Base-by-base conservation (phyloP, 2,329 filamentous ascomycete genomes). In the Dactylonectria estremocensis region DNA sequence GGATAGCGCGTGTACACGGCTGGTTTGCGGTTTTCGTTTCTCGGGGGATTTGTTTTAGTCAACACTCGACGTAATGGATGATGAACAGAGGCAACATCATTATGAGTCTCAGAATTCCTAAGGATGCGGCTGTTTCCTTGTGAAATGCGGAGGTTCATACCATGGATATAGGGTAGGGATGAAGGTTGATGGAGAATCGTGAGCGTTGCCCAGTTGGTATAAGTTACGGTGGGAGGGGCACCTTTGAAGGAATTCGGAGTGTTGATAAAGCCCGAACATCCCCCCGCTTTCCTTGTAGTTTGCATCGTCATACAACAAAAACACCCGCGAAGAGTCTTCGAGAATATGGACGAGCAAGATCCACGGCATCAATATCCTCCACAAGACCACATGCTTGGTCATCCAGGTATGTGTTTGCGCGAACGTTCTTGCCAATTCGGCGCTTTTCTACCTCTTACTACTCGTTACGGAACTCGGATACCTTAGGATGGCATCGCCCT, bases 141-240 rank as follows among this genome's bases (percentile, higher is more conserved):
- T 61, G 58, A 66, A 57, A n/a, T 58, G 64, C 64, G 58, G 64
- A 62, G 64, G 48, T 65, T 65, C 55, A 56, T 65, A 65, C 33
- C 56, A 60, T 65, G 58, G 24, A 28, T 1, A 28, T 1, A 28
- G 53, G n/a, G 40, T 37, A 61, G 31, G 48, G 35, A 24, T 33
- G 24, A 45, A 31, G 45, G 35, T 55, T 49, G 48, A 61, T 48
- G 40, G 35, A 45, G 52, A 48, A 43, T 59, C 52, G 67, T 45
- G 46, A 65, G 31, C 6, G n/a, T 43, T 43, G 40, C 40, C 40
- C 40, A 43, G 40, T 43, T n/a, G 40, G 40, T 43, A 14, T n/a
- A 43, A 43, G 40, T 43, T n/a, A 16, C 35, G 60, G 66, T 28
- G 20, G 52, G 33, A 22, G 14, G 35, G 31, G 40, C 14, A n/a